Percentiles rank a stretch among this genome's conserved stretches.
Conservation (phyloP, 495 filamentous ascomycete species). For the Aspergillus carlsbadensis region DNA sequence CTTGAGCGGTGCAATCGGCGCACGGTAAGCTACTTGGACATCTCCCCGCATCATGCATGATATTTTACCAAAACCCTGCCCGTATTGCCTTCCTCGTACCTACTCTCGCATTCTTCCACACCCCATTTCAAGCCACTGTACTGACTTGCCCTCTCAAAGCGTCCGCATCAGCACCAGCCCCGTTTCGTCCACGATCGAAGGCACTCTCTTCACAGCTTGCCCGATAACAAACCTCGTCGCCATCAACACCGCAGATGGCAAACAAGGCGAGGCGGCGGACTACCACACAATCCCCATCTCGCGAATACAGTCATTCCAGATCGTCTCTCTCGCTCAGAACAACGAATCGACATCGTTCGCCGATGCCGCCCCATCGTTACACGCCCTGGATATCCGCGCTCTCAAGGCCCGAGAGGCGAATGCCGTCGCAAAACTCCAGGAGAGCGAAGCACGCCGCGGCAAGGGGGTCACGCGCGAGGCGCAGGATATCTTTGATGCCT, state of each 20-base stretch:
- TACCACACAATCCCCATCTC: slow-evolving; percentile 65
- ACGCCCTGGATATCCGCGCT: slow-evolving; percentile 50
- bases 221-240: slow-evolving; percentile 65
- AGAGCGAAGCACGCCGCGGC: slow-evolving; percentile 53
- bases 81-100: background rate
- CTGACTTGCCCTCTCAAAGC: slow-evolving; percentile 32
- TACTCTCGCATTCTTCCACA: background rate
- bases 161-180: slow-evolving; percentile 60
- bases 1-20: slow-evolving; percentile 51
- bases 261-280: slow-evolving; percentile 49
- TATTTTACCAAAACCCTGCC: background rate
- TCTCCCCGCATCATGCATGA: slow-evolving; percentile 1
- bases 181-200: slow-evolving; percentile 54
- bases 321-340: slow-evolving; percentile 41
- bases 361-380: slow-evolving; percentile 39
- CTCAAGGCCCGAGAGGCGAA: slow-evolving; percentile 54
- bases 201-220: slow-evolving; percentile 65
- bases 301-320: slow-evolving; percentile 58
- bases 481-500: slow-evolving; percentile 68
- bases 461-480: slow-evolving; percentile 64
- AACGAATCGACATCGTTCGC: slow-evolving; percentile 42
- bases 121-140: background rate
- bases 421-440: slow-evolving; percentile 52
- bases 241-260: slow-evolving; percentile 51
- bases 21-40: slow-evolving; percentile 39